Base-by-base conservation (phyloP, 202 grass and related monocot genomes). In the Saccharum hybrid region DNA sequence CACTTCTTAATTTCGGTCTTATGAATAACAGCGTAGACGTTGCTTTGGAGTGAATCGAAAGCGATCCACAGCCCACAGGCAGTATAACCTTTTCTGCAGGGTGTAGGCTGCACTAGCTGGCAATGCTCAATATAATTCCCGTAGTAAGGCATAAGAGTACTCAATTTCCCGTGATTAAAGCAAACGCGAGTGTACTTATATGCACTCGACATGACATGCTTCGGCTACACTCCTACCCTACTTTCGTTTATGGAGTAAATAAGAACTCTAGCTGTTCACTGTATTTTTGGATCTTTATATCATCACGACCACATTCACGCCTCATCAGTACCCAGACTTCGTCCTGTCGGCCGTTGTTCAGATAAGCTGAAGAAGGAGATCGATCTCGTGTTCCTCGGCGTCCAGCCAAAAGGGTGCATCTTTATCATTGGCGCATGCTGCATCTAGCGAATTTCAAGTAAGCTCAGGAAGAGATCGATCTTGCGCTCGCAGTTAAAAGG, bases 1-100 rank as follows among this genome's bases (percentile, higher is more conserved):
- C 33, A 34, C 10, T 41, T 22, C 4, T 59, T 69, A 64, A 22
- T n/a, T 65, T 11, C n/a, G 26, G 36, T 43, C 68, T 8, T 30
- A 59, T 73, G 18, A 8, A 64, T 72, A 28, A 1, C 42, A 61
- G 3, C 4, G 5, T 13, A 15, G 8, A 85, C 34, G 82, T 85
- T 73, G 76, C 83, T 82, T 86, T 12, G 2, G 72, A 78, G 65
- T 77, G 72, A 78, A 77, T 67, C 87, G 13, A 66, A 86, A 82
- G 72, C 66, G 56, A 23, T 60, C 56, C 56, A 81, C n/a, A 7
- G 49, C 34, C 76, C 69, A 73, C 26, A 22, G 1, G 16, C 11
- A 63, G 0, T 2, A 34, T 54, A 38, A 38, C 21, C 19, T 3
- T 12, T 10, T 49, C 7, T 18, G 16, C 48, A 87, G 65, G 15